phyloP scores from a whole-genome alignment of 2,329 filamentous ascomycete genomes.

The Colletotrichum orchidophilum region DNA sequence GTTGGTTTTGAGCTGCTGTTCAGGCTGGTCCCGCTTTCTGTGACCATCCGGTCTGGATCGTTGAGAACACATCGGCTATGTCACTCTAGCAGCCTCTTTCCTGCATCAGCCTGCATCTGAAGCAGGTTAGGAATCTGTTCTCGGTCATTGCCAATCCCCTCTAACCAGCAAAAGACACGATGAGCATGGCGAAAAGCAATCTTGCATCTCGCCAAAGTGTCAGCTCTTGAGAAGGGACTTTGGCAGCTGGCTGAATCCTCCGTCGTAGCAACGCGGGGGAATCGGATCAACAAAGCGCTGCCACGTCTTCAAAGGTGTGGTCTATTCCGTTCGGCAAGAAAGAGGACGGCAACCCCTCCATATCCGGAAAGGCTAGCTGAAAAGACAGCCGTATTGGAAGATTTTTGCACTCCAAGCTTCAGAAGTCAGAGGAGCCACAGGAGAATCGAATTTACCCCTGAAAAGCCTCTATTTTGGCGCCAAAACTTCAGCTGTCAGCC shows the following conservation, averaged over 20 bases:
- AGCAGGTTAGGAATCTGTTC: not conserved
- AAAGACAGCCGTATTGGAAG: not conserved
- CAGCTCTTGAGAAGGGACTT: not conserved
- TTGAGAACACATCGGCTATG: not conserved
- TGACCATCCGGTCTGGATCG: constrained; percentile 3
- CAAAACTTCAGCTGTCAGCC: constrained; percentile 22
- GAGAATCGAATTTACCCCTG: constrained; percentile 16
- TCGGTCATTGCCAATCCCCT: not conserved
- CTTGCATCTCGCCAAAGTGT: not conserved
- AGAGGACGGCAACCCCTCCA: not conserved
- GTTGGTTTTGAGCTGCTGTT: not conserved
- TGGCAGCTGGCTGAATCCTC: not conserved
- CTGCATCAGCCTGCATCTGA: not conserved
- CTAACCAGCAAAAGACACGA: constrained; percentile 8
- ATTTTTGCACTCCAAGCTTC: not conserved
- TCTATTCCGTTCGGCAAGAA: no score
- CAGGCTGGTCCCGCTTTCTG: not conserved
- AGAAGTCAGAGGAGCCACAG: not conserved
- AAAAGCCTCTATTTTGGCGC: constrained; percentile 9
- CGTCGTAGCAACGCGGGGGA: not conserved
- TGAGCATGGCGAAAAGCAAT: not conserved
- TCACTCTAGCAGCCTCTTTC: not conserved
- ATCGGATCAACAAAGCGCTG: not conserved
- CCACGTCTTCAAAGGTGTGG: not conserved
- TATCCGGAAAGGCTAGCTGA: not conserved